Base-by-base conservation (phyloP, 2,329 filamentous ascomycete genomes). In the Aspergillus japonicus region DNA sequence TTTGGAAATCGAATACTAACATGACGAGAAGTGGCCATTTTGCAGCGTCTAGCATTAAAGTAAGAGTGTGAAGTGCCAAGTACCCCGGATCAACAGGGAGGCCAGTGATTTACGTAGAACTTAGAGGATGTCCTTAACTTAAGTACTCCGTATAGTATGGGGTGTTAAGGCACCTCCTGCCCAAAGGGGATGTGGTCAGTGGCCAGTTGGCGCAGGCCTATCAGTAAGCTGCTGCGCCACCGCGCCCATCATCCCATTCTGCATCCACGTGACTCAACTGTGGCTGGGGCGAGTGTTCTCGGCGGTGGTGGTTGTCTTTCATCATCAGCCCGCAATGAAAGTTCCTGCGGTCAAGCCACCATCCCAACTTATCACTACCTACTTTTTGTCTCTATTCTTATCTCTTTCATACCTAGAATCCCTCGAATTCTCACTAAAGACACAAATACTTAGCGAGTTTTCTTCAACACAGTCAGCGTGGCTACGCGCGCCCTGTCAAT, bases 271-370 rank as follows among this genome's bases (percentile, higher is more conserved):
- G 66, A 64, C 42, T 8, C 3, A 16, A 0, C 0, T n/a, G 49
- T 59, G 61, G 61, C 61, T 62, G 44, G 44, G 29, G 53, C 42
- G 19, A 29, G 48, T 31, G 47, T 48, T 52, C 60, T 59, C 60
- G 55, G 54, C 60, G 54, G 57, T 54, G 26, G 26, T 29, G 26
- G 7, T 29, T 29, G 54, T 29, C 62, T 66, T 61, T 61, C 62
- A 61, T 63, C 58, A 64, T 66, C 62, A 35, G 61, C 50, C 54
- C 60, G 55, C 42, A 55, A 33, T 24, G 26, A 47, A 55, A 55
- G 53, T 55, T 48, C 53, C 53, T 55, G 44, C 53, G 53, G 33
- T 47, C 42, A 44, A 47, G 26, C 26, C 26, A 44, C 42, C 21
- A 21, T 48, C 39, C 24, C 11, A 33, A 42, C 24, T 12, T n/a